Evolutionary conservation across 768 basidiomycete genomes (phyloP), one percentile per base, ranked within the genome.

Genomic region (Boletus patriciae): DNA sequence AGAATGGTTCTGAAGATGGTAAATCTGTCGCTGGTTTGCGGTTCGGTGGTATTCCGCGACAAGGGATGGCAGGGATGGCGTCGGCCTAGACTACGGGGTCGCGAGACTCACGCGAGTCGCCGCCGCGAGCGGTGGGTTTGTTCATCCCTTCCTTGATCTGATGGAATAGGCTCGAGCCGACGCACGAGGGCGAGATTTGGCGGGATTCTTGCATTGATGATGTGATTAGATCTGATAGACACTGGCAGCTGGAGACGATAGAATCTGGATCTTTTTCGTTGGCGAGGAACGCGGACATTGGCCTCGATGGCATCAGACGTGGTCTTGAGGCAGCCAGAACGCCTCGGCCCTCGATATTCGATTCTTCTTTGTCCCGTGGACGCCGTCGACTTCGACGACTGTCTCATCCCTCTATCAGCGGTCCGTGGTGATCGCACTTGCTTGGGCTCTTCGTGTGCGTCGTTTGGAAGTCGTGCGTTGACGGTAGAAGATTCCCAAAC

Each of bases 251-350:
- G 21, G 29, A 21, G 19, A 47, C 25, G 19, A 33, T 8, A 19
- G 33, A n/a, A 23, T 46, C 34, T 52, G 9, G 23, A 7, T 29
- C 38, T 38, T 16, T 33, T 46, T 37, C 36, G 37, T 40, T 37
- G 19, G 37, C 64, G 64, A 63, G 50, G 51, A 62, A 58, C 50
- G 31, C 61, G 64, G 64, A 65, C 6, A 51, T 58, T 31, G 50
- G 29, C 45, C 41, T 37, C 41, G 34, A 38, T 33, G 16, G 29
- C 36, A 41, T 38, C 23, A 15, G 54, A 51, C 31, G 29, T 38
- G 27, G 48, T 44, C 7, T 46, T 34, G 46, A 40, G 21, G 29
- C 36, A 54, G 18, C 16, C 37, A 49, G 42, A 52, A 53, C n/a
- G 27, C 41, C 8, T 48, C 40, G 46, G 54, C 18, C 29, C 21